Base-by-base conservation (phyloP, 2,329 filamentous ascomycete species). In the Dryadomyces quercivorus region DNA sequence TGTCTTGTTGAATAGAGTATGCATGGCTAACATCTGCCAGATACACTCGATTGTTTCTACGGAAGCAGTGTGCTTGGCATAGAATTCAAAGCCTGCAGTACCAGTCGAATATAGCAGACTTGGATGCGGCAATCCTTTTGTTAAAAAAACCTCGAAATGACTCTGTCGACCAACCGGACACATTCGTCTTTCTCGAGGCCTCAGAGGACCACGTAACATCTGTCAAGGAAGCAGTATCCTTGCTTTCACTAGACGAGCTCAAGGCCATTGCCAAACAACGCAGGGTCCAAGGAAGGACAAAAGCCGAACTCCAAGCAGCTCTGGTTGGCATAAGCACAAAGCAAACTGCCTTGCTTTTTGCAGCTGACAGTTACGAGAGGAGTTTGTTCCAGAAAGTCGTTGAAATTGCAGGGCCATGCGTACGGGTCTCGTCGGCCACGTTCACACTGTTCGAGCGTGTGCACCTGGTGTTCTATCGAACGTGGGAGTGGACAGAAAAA, bases 401-500 rank as follows among this genome's bases (percentile, higher is more conserved):
- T 61, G 75, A 77, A 34, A 82, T 84, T 55, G 86, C 87, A 0
- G 93, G 93, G 0, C 82, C 89, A 15, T 95, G 91, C 60, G 84
- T 97, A 57, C 78, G 92, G 42, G 78, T 98, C 13, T 88, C 88
- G 0, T 70, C 84, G 0, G 70, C 79, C 0, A 77, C 84, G 0
- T 78, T 90, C 58, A 88, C 84, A 62, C 77, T 98, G 0, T 98
- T 98, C 63, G 90, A 96, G 67, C 81, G 93, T 26, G 90, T 97
- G 0, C 93, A 97, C 69, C 72, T 98, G 2, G 90, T 98, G 31
- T 98, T 96, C 67, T 97, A 97, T 67, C 80, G 92, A 56, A 96
- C 91, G 10, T 94, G 89, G 0, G 88, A 95, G 66, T 98, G 93
- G 93, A 95, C 91, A 0, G 92, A 97, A 63, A 97, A 95, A 67